These are phyloP conservation scores for Didymella pinodella DNA, from an alignment of 2,329 filamentous ascomycete species.

Conservation along the genomic window DNA sequence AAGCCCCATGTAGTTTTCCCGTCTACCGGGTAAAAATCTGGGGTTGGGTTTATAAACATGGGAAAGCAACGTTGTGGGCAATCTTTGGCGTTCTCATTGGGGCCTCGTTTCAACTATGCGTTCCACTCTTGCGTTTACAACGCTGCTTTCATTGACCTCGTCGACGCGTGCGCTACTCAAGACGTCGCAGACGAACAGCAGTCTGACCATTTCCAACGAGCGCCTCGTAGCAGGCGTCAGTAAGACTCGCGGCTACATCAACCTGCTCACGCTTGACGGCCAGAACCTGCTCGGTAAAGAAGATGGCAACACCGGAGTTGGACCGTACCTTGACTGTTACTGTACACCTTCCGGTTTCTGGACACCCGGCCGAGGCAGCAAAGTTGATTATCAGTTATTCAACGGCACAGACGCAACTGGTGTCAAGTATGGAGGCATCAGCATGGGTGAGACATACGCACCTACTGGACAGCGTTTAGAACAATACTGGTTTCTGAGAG, in stretches of 20 bases:
- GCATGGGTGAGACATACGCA: slow-evolving; percentile 66
- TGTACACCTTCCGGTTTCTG: slow-evolving; percentile 59
- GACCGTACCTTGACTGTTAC: slow-evolving; percentile 47
- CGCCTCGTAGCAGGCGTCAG: slow-evolving; percentile 54
- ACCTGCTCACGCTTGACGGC: slow-evolving; percentile 55
- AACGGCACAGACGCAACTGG: slow-evolving; percentile 59
- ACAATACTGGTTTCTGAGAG: slow-evolving; percentile 69
- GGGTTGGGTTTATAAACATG: slow-evolving; percentile 11
- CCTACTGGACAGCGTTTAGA: slow-evolving; percentile 65
- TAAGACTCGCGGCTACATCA: slow-evolving; percentile 55
- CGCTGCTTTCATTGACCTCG: slow-evolving; percentile 24
- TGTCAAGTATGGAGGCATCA: slow-evolving; percentile 64
- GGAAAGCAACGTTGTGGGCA: slow-evolving; percentile 1
- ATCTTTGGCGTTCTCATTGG: slow-evolving; percentile 1
- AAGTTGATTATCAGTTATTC: slow-evolving; percentile 55
- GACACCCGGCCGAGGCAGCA: slow-evolving; percentile 60
- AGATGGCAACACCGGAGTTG: slow-evolving; percentile 36
- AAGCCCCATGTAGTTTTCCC: slow-evolving; percentile 30
- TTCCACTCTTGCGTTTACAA: slow-evolving; percentile 11
- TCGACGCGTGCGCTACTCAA: slow-evolving; percentile 28
- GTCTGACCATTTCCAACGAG: slow-evolving; percentile 55
- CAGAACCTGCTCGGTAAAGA: slow-evolving; percentile 44
- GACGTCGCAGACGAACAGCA: slow-evolving; percentile 29
- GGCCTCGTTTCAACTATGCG: slow-evolving; percentile 25
- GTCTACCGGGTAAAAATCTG: slow-evolving; percentile 27